phyloP scores from a whole-genome alignment of 768 basidiomycete species.

The Phanerodontia chrysosporium region DNA sequence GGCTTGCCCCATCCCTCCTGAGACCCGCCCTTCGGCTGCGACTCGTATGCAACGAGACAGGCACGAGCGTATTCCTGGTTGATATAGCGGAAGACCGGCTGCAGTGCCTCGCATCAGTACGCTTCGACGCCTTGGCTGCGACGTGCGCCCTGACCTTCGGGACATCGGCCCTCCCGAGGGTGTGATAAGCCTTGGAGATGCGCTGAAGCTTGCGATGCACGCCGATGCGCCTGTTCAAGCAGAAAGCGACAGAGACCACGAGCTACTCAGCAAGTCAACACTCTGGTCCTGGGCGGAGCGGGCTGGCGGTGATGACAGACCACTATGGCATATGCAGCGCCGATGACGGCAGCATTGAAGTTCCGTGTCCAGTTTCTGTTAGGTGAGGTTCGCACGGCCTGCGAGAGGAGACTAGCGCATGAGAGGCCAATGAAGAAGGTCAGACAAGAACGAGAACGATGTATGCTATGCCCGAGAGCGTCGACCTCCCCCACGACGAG shows the following conservation, averaged over 20 bases:
- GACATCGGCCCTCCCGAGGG: conserved; percentile 49
- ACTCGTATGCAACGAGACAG: conserved; percentile 67
- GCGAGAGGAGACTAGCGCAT: conserved; percentile 60
- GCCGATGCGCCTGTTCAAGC: conserved; percentile 64
- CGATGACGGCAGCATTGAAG: conserved; percentile 64
- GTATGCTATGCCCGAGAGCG: conserved; percentile 54
- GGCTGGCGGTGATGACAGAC: conserved; percentile 34
- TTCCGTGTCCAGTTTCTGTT: conserved; percentile 53
- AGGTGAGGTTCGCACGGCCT: conserved; percentile 66
- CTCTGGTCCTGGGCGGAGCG: conserved; percentile 19
- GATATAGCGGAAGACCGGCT: conserved; percentile 67
- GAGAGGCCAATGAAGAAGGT: conserved; percentile 52
- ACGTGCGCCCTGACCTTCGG: conserved; percentile 50
- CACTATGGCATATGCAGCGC: conserved; percentile 65
- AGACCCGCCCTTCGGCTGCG: conserved; percentile 58
- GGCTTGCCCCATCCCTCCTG: conserved; percentile 78
- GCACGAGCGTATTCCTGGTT: conserved; percentile 73
- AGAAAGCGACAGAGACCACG: conserved; percentile 54
- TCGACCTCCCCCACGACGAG: conserved; percentile 37
- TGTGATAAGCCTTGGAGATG: conserved; percentile 58
- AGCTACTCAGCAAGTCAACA: conserved; percentile 30
- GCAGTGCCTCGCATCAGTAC: conserved; percentile 3
- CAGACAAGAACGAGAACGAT: conserved; percentile 27
- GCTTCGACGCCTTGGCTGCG: too few relatives aligned
- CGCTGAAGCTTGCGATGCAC: conserved; percentile 60